A percentile compares a stretch with the other conserved stretches of the same genome.
Evolutionary conservation across 768 basidiomycete species (phyloP).

Genomic region (Collybia sordida): DNA sequence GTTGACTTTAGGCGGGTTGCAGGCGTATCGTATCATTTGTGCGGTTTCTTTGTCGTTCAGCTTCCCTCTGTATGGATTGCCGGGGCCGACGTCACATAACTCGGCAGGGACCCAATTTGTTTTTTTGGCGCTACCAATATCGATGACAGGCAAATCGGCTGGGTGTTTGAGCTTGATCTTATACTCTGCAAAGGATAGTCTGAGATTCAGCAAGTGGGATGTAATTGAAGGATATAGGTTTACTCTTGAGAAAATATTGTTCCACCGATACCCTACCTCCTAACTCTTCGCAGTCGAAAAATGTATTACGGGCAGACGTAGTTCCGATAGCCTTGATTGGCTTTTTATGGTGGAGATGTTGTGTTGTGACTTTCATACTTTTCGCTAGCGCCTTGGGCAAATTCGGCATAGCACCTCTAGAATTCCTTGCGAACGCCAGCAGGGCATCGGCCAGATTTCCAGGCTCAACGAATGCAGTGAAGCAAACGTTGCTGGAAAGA

Average conservation of each 20-base stretch:
- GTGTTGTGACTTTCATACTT: conserved; percentile 54
- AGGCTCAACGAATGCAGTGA: conserved; percentile 54
- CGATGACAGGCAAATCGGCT: conserved; percentile 49
- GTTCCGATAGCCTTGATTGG: conserved; percentile 37
- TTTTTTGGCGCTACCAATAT: conserved; percentile 37
- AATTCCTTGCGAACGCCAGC: conserved; percentile 40
- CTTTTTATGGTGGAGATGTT: conserved; percentile 58
- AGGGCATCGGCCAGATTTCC: conserved; percentile 66
- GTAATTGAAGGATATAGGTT: conserved; percentile 14
- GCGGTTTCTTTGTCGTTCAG: conserved; percentile 62
- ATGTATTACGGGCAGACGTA: conserved; percentile 36
- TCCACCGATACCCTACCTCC: conserved; percentile 59
- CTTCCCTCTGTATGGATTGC: conserved; percentile 54
- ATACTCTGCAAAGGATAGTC: conserved; percentile 45
- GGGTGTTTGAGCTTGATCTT: conserved; percentile 46
- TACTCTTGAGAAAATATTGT: conserved; percentile 63
- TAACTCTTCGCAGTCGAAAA: conserved; percentile 50
- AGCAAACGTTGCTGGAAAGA: conserved; percentile 46
- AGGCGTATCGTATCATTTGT: conserved; percentile 70
- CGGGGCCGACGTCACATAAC: conserved; percentile 61
- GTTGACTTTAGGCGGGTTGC: conserved; percentile 60
- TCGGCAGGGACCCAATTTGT: conserved; percentile 60
- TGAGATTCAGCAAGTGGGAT: not conserved
- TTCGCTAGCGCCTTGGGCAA: conserved; percentile 49
- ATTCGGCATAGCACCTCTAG: conserved; percentile 42